Conservation (phyloP, 78 protist species). For the Cavenderia fasciculata region DNA sequence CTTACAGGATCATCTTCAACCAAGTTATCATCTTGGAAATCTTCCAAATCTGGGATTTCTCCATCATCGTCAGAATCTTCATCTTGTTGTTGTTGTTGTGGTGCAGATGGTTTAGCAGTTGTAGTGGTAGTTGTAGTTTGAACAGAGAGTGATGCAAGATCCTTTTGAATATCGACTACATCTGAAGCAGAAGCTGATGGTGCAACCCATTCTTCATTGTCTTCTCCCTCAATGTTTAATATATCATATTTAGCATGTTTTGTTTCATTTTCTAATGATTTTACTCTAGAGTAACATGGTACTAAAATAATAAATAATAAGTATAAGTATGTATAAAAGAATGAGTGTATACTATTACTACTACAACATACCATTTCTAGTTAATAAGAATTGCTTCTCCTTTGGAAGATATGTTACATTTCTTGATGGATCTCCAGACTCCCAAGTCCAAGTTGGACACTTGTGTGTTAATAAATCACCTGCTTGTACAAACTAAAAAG, state of each 20-base stretch:
- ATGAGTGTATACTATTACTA: neutral
- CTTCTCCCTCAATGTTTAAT: slow-evolving; percentile 48
- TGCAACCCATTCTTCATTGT: slow-evolving; percentile 64
- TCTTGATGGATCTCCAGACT: slow-evolving; percentile 77
- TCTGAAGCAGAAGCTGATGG: neutral
- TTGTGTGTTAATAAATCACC: slow-evolving; percentile 95
- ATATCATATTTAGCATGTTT: slow-evolving; percentile 38
- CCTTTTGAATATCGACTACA: slow-evolving; percentile 28
- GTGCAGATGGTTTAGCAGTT: neutral
- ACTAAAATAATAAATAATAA: neutral
- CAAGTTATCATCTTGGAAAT: slow-evolving; percentile 80
- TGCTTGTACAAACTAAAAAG: slow-evolving; percentile 91
- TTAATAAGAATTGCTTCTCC: slow-evolving; percentile 93
- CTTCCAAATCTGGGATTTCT: slow-evolving; percentile 92
- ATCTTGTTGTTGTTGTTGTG: slow-evolving; percentile 14
- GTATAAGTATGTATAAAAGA: neutral
- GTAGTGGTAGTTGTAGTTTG: slow-evolving; percentile 47
- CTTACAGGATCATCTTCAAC: slow-evolving; percentile 82
- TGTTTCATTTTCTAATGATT: slow-evolving; percentile 59
- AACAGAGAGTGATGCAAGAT: slow-evolving; percentile 21
- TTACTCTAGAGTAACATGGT: slow-evolving; percentile 70
- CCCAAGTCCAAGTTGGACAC: slow-evolving; percentile 97
- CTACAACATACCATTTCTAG: slow-evolving; percentile 79
- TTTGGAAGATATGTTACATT: slow-evolving; percentile 86
- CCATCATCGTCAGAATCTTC: slow-evolving; percentile 82